Evolutionary conservation across 352 stramenopile species (phyloP), one percentile per base, ranked within the genome.

Genomic region (Hyaloperonospora brassicae): DNA sequence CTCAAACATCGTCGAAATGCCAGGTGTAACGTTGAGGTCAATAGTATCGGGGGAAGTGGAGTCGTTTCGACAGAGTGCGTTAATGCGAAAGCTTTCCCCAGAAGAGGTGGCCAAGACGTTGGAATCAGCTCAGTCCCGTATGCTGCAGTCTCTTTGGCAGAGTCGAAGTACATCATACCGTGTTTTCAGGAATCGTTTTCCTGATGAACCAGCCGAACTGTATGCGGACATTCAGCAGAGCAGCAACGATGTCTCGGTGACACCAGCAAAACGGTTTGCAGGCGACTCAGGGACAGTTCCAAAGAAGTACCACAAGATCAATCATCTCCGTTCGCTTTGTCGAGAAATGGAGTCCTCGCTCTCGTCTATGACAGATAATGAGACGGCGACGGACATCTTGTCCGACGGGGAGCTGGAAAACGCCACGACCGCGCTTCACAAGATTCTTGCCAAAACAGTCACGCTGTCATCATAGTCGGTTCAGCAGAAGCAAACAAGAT

Each of bases 301-400:
- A 3, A 50, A 59, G 35, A 73, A 72, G 30, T 56, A 48, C 31
- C 64, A 57, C 30, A 70, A 66, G 38, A 42, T 69, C 30, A 54
- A 42, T 30, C 63, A 67, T 34, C 62, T 66, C 50, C 58, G 69
- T 41, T 52, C 59, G 12, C 55, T 75, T 21, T 86, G 76, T 40
- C 67, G 60, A 48, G 59, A 80, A 47, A 61, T 81, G 4, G 64
- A 80, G 60, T 69, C 77, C 3, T 71, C 61, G 0, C 43, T 81
- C 1, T 63, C 63, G 9, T 65, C 63, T 0, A 51, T 76, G 7
- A 47, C 55, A 8, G 55, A 64, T 27, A 47, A 68, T 30, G 49
- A 69, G 17, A 47, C 56, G 42, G 59, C 68, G 43, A 50, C 59
- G 1, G 57, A 61, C 17, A 50, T 73, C 1, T 47, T 86, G n/a